Percentiles rank a stretch among this genome's conserved stretches.
Evolutionary conservation across 169 alveolate genomes (phyloP).

Genomic region (Eimeria necatrix): DNA sequence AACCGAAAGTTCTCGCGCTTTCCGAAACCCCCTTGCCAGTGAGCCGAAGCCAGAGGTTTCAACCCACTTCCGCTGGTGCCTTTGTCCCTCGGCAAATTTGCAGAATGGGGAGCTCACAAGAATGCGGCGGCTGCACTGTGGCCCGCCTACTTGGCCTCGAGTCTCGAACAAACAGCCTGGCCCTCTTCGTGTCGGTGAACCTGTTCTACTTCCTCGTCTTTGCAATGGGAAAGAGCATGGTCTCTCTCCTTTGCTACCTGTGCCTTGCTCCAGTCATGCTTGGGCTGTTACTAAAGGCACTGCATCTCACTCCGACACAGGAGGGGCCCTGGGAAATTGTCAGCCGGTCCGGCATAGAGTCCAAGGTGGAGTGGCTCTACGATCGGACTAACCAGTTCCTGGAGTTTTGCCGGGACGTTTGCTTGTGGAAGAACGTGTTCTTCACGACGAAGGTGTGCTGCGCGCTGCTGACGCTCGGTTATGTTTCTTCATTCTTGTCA

Average conservation of each 20-base stretch:
- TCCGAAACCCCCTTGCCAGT: constrained; percentile 22
- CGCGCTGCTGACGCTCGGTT: constrained; percentile 63
- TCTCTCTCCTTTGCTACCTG: constrained; percentile 73
- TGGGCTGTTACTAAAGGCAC: constrained; percentile 61
- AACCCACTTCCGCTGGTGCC: background rate
- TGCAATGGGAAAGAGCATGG: constrained; percentile 73
- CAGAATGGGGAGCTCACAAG: constrained; percentile 46
- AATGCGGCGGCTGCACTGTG: constrained; percentile 45
- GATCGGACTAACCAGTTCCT: constrained; percentile 49
- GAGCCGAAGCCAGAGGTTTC: background rate
- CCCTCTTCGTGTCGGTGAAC: constrained; percentile 69
- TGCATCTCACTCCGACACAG: constrained; percentile 63
- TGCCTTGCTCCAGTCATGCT: constrained; percentile 60
- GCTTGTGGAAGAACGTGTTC: constrained; percentile 67
- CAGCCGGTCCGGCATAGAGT: constrained; percentile 44
- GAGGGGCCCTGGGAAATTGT: constrained; percentile 76
- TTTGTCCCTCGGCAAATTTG: background rate
- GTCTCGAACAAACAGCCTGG: constrained; percentile 61
- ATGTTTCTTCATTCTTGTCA: constrained; percentile 73
- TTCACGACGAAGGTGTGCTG: constrained; percentile 73
- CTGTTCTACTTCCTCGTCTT: constrained; percentile 73
- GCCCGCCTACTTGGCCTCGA: constrained; percentile 45
- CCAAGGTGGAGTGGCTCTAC: constrained; percentile 38
- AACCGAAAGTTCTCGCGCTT: background rate
- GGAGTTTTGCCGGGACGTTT: constrained; percentile 64